Base-by-base conservation (phyloP, 768 basidiomycete species). In the Boletellus ananas region DNA sequence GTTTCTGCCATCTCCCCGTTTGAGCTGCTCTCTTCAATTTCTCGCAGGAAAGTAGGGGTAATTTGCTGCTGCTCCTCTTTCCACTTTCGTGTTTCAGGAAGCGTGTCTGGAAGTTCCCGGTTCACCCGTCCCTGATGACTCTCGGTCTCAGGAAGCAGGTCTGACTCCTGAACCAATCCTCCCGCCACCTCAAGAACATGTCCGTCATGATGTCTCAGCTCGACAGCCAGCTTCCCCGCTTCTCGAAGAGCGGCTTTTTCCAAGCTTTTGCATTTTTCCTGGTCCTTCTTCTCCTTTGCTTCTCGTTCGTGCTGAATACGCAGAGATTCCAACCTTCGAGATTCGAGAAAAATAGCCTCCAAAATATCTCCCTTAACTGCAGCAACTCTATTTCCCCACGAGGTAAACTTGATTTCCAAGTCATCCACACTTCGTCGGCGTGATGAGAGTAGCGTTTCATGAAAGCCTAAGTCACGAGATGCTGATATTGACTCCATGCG, bases 351-450 rank as follows among this genome's bases (percentile, higher is more conserved):
- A 42, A 71, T 63, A 34, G 69, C 62, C 43, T 70, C 69, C 33
- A 82, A 71, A 34, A 70, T 51, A 17, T 70, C 68, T 21, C 72
- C 52, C 50, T 71, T 63, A 17, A 74, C 46, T 23, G 51, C 36
- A 1, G 50, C 48, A 6, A 64, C 56, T 41, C 52, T 71, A 49
- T 79, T 74, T 35, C 71, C 63, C 79, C 81, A 87, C 1, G 68
- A 63, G 34, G 66, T 73, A 42, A 80, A 67, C 36, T 71, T 73
- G 16, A 72, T 52, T 54, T 83, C 79, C 1, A 74, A 68, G 52
- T 82, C 78, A 56, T 83, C 76, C 14, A 80, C 70, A 7, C 73
- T 71, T 48, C 74, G 70, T 37, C 69, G 66, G 38, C 86, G 77
- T 12, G 80, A 64, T 17, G 70, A 64, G 48, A 79, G 74, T 1